Evolutionary conservation across 2,329 filamentous ascomycete genomes (phyloP).

Genomic region (Fusarium verticillioides): DNA sequence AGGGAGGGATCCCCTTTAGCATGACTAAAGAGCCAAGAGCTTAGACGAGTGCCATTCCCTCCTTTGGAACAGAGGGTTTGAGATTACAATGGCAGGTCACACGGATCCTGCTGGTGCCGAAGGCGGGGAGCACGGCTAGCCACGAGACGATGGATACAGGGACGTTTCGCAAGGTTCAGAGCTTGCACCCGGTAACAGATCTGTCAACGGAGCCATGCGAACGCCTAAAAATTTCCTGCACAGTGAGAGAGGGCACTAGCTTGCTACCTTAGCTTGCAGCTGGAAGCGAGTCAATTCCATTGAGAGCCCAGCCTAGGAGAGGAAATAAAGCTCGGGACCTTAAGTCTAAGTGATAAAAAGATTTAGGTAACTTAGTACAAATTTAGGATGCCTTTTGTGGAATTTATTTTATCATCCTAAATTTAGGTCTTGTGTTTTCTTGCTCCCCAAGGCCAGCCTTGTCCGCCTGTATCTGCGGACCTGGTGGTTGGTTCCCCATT

Average conservation of each 20-base stretch:
- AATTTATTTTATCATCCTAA: too few species aligned
- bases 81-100: constrained; percentile 35
- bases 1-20: neutral
- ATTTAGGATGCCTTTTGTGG: too few species aligned
- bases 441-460: too few species aligned
- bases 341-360: too few species aligned
- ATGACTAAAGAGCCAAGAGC: constrained; percentile 3
- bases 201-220: constrained; percentile 22
- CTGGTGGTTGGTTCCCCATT: constrained; percentile 24
- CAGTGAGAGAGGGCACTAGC: neutral
- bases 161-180: constrained; percentile 26
- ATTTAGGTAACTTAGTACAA: too few species aligned
- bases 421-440: too few species aligned
- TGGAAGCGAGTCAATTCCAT: neutral
- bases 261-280: neutral
- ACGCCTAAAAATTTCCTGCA: neutral
- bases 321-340: too few species aligned
- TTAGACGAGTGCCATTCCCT: constrained; percentile 11
- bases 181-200: constrained; percentile 26
- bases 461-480: constrained; percentile 3
- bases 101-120: constrained; percentile 32
- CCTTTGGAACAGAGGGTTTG: constrained; percentile 20
- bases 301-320: too few species aligned
- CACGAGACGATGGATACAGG: constrained; percentile 22
- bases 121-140: constrained; percentile 22